Evolutionary conservation across 148 eudicot genomes (phyloP).

Genomic region (Rhododendron vialii): DNA sequence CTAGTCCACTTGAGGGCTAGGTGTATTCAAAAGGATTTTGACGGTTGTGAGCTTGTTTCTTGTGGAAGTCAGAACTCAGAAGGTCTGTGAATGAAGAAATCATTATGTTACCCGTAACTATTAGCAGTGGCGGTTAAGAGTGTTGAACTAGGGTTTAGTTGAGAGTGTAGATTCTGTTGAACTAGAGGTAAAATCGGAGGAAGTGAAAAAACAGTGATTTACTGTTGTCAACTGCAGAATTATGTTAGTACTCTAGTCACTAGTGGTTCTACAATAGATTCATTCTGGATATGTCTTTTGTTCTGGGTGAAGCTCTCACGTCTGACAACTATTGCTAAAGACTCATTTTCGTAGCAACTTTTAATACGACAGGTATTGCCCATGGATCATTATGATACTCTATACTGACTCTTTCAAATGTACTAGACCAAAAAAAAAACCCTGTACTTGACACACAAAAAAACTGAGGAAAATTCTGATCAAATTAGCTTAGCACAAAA

Average conservation of each 20-base stretch:
- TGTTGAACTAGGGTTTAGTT: no score
- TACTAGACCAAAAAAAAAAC: no score
- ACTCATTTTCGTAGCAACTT: no score
- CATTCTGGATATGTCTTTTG: background rate
- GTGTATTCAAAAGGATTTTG: background rate
- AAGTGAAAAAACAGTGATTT: background rate
- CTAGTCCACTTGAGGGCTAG: constrained; percentile 49
- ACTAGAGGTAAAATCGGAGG: background rate
- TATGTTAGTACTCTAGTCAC: background rate
- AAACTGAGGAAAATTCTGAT: no score
- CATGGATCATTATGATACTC: background rate
- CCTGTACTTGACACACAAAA: no score
- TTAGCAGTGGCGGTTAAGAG: background rate
- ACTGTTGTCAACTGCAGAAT: background rate
- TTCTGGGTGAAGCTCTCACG: background rate
- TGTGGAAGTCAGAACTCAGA: background rate
- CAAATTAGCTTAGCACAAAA: no score
- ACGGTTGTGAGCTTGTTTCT: background rate
- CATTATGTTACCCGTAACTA: background rate
- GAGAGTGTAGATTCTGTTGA: background rate
- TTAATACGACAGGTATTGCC: background rate
- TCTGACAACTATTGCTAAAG: background rate
- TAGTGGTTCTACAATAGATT: background rate
- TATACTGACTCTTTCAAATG: no score
- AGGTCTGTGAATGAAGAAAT: background rate